Percentiles rank a stretch among this genome's conserved stretches.
phyloP scores from a whole-genome alignment of 1,139 yeast genomes.

The Insectozyma bohioensis region DNA sequence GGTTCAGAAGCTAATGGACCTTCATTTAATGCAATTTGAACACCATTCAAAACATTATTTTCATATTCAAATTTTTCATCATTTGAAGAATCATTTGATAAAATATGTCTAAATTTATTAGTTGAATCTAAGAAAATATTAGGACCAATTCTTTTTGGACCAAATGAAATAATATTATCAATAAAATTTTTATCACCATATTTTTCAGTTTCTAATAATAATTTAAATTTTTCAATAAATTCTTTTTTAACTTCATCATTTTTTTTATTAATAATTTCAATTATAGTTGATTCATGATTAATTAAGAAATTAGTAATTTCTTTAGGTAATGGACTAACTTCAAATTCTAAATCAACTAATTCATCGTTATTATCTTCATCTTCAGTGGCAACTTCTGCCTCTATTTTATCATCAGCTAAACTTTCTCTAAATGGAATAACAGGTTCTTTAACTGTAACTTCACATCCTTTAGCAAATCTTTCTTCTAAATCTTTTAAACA shows the following conservation, averaged over 20 bases:
- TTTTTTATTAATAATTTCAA: constrained; percentile 20
- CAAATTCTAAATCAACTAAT: constrained; percentile 47
- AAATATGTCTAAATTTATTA: constrained; percentile 32
- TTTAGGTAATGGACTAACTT: constrained; percentile 58
- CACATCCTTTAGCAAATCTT: constrained; percentile 84
- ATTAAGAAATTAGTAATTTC: constrained; percentile 51
- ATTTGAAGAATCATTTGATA: constrained; percentile 15
- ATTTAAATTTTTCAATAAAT: constrained; percentile 1
- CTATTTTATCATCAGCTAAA: constrained; percentile 38
- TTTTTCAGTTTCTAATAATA: neutral
- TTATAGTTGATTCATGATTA: constrained; percentile 41
- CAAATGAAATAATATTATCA: constrained; percentile 62
- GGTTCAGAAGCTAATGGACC: constrained; percentile 93
- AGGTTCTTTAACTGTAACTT: constrained; percentile 84
- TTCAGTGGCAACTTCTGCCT: constrained; percentile 19
- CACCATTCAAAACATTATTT: constrained; percentile 75
- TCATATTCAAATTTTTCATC: constrained; percentile 49
- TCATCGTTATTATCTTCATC: constrained; percentile 32
- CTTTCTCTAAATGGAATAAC: constrained; percentile 96
- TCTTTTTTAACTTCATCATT: constrained; percentile 13
- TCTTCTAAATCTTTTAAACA: constrained; percentile 86
- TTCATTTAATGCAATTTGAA: constrained; percentile 75
- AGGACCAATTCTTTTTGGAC: constrained; percentile 76
- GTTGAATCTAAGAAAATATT: constrained; percentile 63
- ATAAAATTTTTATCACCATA: constrained; percentile 27